Conservation (phyloP, 2,329 filamentous ascomycete genomes). For the Exophiala bonariae region DNA sequence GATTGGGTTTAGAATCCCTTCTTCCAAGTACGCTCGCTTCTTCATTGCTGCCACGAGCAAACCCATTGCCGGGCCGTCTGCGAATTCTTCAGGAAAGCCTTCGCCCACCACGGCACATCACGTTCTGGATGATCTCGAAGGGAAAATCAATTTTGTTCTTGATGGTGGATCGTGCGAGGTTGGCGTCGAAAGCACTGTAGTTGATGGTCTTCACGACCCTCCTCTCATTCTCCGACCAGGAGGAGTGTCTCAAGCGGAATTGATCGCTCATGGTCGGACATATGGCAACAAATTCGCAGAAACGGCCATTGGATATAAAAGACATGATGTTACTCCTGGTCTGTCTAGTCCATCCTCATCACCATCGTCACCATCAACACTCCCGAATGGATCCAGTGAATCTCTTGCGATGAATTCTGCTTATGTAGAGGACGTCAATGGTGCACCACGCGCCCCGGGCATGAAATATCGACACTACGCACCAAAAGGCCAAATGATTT, state of each 20-base stretch:
- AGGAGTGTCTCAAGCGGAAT: conserved; percentile 61
- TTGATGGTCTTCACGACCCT: conserved; percentile 81
- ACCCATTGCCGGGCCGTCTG: conserved; percentile 87
- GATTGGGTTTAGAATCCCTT: conserved; percentile 89
- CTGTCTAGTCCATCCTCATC: conserved; percentile 2
- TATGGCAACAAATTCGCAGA: conserved; percentile 75
- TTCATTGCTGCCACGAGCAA: conserved; percentile 77
- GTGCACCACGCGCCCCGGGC: conserved; percentile 77
- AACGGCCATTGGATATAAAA: conserved; percentile 72
- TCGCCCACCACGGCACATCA: conserved; percentile 89
- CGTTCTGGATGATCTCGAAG: conserved; percentile 79
- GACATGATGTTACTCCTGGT: conserved; percentile 1
- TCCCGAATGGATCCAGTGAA: not conserved
- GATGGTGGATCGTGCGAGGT: conserved; percentile 86
- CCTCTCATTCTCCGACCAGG: conserved; percentile 84
- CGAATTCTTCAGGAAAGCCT: conserved; percentile 90
- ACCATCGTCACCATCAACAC: conserved; percentile 1
- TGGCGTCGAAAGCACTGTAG: conserved; percentile 94
- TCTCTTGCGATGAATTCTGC: conserved; percentile 2
- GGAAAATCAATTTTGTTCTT: conserved; percentile 80
- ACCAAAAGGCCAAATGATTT: conserved; percentile 78
- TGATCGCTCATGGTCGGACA: conserved; percentile 69
- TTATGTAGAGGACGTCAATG: conserved; percentile 12
- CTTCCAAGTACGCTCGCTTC: conserved; percentile 77
- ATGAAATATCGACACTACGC: conserved; percentile 99